These are phyloP conservation scores for Malus asiatica DNA, from an alignment of 306 rosid species.

Conservation along the genomic window DNA sequence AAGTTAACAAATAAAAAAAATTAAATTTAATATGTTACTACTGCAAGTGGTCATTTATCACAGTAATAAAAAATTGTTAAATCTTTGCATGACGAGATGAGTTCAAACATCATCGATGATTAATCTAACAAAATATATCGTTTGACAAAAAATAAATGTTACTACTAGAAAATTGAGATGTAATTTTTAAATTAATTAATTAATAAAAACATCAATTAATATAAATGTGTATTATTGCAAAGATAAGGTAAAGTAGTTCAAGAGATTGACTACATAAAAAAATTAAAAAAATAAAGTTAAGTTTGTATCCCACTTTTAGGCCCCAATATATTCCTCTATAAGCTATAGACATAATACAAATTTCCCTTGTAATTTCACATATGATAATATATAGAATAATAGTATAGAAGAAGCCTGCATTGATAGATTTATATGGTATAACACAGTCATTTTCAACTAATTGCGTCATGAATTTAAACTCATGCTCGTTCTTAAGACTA, in stretches of 20 bases:
- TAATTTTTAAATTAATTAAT: neutral
- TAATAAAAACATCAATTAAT: neutral
- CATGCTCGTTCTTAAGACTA: neutral
- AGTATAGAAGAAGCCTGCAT: no score
- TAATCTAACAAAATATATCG: no score
- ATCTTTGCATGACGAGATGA: accelerated
- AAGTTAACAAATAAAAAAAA: neutral
- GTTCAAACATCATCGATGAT: accelerated
- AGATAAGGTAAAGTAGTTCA: neutral
- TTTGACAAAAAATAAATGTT: no score
- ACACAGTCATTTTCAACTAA: neutral
- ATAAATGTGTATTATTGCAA: neutral
- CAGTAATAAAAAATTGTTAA: no score
- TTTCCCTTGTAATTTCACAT: neutral
- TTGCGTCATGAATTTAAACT: neutral
- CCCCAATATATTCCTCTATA: neutral
- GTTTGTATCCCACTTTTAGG: neutral
- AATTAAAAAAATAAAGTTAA: no score
- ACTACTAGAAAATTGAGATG: neutral
- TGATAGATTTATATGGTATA: no score
- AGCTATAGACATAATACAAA: neutral
- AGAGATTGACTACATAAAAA: neutral
- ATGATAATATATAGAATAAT: no score
- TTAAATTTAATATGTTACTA: neutral
- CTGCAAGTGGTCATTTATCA: no score